phyloP scores from a whole-genome alignment of 805 yeast species.

The Wickerhamomyces xylosicus region DNA sequence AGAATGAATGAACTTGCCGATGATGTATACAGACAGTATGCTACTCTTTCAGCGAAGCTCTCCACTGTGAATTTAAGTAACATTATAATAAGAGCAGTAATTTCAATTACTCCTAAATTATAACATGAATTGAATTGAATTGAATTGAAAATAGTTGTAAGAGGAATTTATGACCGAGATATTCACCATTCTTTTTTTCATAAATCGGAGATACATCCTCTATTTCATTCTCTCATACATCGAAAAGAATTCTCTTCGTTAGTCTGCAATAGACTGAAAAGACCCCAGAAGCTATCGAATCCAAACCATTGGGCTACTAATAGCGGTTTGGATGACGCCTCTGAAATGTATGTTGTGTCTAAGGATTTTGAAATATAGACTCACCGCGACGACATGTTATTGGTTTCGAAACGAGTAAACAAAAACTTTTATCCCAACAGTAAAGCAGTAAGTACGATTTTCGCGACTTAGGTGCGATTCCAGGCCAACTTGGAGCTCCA shows the following conservation, averaged over 20 bases:
- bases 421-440: too few relatives aligned
- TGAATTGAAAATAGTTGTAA: slow-evolving; percentile 2
- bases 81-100: neutral
- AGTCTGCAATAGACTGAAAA: neutral
- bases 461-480: too few relatives aligned
- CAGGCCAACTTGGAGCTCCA: too few relatives aligned
- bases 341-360: neutral
- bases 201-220: slow-evolving; percentile 15
- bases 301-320: too few relatives aligned
- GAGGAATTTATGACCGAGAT: slow-evolving; percentile 13
- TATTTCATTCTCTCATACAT: slow-evolving; percentile 6
- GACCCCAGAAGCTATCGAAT: neutral
- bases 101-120: neutral
- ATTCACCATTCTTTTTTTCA: slow-evolving; percentile 11
- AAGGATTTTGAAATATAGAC: too few relatives aligned
- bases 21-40: too few relatives aligned
- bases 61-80: too few relatives aligned
- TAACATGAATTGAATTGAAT: neutral
- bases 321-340: neutral
- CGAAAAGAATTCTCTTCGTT: neutral
- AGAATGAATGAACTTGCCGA: too few relatives aligned
- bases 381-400: too few relatives aligned
- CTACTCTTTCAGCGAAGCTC: too few relatives aligned
- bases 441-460: too few relatives aligned
- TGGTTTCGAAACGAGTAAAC: too few relatives aligned